Evolutionary conservation across 2,329 filamentous ascomycete species (phyloP), one percentile per base, ranked within the genome.

Genomic region (Eutypa lata): DNA sequence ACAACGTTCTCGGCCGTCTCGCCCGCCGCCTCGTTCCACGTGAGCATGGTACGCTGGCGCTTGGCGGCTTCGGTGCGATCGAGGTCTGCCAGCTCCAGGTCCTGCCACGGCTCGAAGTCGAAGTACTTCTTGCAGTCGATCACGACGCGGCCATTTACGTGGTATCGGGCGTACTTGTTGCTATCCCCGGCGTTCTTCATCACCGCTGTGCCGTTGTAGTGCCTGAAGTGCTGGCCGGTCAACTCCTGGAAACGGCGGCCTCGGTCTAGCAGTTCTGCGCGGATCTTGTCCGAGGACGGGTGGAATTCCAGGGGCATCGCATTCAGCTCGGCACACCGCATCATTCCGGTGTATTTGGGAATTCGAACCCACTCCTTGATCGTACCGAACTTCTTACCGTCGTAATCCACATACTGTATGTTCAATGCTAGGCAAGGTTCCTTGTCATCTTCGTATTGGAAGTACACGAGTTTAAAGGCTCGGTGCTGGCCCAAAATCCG

Each of bases 181-280:
- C n/a, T n/a, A 18, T 43, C 38, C n/a, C 21, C 4, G 2, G 16
- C 40, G 21, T 24, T 44, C 44, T 24, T 48, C 53, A 54, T 56
- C 19, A 62, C 31, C 4, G 58, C 61, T 1, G 62, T 54, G 18
- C 65, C 68, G 24, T 54, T 61, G 55, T 70, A 71, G 26, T 69
- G 60, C 57, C 65, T 60, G 55, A 69, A 69, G 47, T 69, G 62
- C 48, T 65, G 64, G 16, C 68, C 68, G 18, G 62, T 57, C 31
- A 65, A 55, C 8, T 55, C 52, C 57, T 66, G 63, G 47, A 68
- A 70, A 31, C 51, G 61, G 28, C 62, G 63, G 28, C 68, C 68
- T 10, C 67, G 59, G 35, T 60, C 63, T 2, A 66, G 58, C 47
- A 71, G 55, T 10, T 47, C 52, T 19, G 51, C 48, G 14, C 50